Base-by-base conservation (phyloP, 2,329 filamentous ascomycete genomes). In the Fusarium kyushuense region DNA sequence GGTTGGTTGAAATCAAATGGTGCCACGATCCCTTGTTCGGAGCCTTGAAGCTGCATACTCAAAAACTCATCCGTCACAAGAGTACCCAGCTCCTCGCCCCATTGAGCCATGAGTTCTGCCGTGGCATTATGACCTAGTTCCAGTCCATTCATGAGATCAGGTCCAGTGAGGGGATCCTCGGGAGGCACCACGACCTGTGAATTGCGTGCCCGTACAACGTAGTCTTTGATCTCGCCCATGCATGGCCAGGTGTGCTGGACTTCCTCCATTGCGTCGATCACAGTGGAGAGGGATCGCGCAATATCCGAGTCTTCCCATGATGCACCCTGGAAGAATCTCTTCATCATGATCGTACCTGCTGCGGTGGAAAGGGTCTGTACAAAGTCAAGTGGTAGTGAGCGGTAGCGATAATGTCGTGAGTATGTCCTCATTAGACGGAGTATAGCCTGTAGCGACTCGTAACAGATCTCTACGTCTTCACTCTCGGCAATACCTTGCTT, bases 231-330 rank as follows among this genome's bases (percentile, higher is more conserved):
- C 64, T 83, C 82, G 27, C 74, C 74, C 32, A 83, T 78, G 65
- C 81, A 84, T 8, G 81, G 80, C 79, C 80, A 84, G 10, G 81
- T 83, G 40, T 82, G 78, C 30, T 87, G 79, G 33, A 89, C 84
- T n/a, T 81, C 78, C 33, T 84, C 78, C 64, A 87, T 84, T 35
- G 83, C 82, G 6, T 85, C 81, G 1, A 82, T 74, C n/a, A 82
- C 78, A 17, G 82, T 78, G 11, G 83, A 81, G 25, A 90, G 76
- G 19, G 84, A 82, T 29, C 78, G 78, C 1, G 85, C 80, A 29
- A 89, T 84, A 48, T 84, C 77, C 0, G 75, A 70, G 60, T 84
- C 81, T 33, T 78, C 77, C 78, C 79, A 81, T 0, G 79, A 75
- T 0, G 78, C 75, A 10, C 75, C 71, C 30, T 82, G 76, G 38